Evolutionary conservation across 1,284 basidiomycete species (phyloP), one percentile per base, ranked within the genome.

Genomic region (Moniliophthora roreri): DNA sequence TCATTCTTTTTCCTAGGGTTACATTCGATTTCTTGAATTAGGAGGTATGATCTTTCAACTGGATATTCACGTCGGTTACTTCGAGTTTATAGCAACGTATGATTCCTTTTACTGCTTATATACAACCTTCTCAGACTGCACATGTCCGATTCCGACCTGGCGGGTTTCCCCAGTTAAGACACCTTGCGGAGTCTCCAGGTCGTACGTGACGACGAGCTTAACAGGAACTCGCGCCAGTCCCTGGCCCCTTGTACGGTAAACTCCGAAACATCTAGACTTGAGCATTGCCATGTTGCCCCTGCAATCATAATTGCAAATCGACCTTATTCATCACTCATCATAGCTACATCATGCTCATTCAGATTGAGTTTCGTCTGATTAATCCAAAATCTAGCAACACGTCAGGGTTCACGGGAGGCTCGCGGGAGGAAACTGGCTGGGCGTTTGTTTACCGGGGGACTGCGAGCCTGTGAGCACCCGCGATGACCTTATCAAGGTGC

Each of bases 11-110:
- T 51, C 21, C 32, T 60, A 80, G 79, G 63, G 80, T 83, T 48
- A 79, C 76, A 34, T 82, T 82, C 63, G 82, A 83, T 66, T 82
- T 79, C 63, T 61, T 80, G 56, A 74, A 69, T 60, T 79, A 64
- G 40, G 21, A 23, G 28, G 7, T 32, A 32, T 32, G 28, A 11
- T 32, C 28, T 32, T n/a, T n/a, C 28, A 11, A 6, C 28, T 32
- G 28, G 28, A 11, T 6, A 6, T 6, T 32, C 28, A 32, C 11
- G 28, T 32, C 28, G 28, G 28, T 32, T 32, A 32, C 28, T 32
- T 32, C 11, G 6, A 32, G 11, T 6, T 32, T 11, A 11, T 32
- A 11, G 28, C 6, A 32, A 11, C 28, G 7, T 32, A 11, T 32
- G 28, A 6, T 32, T n/a, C 11, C 7, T 57, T 28, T 48, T 41